Evolutionary conservation across 257 asterid species (phyloP), one percentile per base, ranked within the genome.

Genomic region (Lavandula angustifolia): DNA sequence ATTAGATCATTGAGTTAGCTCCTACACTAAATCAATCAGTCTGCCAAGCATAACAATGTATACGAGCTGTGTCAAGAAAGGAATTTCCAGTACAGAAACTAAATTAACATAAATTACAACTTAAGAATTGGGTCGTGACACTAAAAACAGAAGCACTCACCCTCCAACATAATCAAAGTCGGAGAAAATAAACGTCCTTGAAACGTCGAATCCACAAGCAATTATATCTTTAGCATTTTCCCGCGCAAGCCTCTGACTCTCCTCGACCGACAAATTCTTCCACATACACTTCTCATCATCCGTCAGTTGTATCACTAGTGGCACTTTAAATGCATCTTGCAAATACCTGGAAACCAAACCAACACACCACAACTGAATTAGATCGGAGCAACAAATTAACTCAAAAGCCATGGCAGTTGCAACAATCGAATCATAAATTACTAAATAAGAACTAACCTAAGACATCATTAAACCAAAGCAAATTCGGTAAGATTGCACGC

Each of bases 231-330:
- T 94, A 3, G 99, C 97, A 79, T 94, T 94, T 78, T 94, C 97
- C 13, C 97, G 90, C 1, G 96, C 99, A 47, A 94, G 95, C 75
- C 97, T 85, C 79, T 87, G 86, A 66, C 96, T 85, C 63, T 90
- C 99, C 83, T 94, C 97, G 67, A 90, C 91, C 0, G 89, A 66
- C 70, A 94, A 66, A 80, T 90, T 80, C 86, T 87, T 94, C 99
- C 99, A 94, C 95, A 94, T 81, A 66, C 86, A 94, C 73, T 94
- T 94, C 91, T 94, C 99, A 64, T 94, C 99, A 75, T 92, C 99
- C 1, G 99, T 92, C 72, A 92, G 64, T 51, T 92, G 97, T 67
- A 92, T 89, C 66, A 92, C 97, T 22, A 92, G 85, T 0, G 99
- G 99, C 73, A 92, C 99, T 80, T 87, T 89, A 76, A 92, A 92